A percentile compares a stretch with the other conserved stretches of the same genome.
phyloP scores from a whole-genome alignment of 2,329 filamentous ascomycete species.

The Blumeria hordei region DNA sequence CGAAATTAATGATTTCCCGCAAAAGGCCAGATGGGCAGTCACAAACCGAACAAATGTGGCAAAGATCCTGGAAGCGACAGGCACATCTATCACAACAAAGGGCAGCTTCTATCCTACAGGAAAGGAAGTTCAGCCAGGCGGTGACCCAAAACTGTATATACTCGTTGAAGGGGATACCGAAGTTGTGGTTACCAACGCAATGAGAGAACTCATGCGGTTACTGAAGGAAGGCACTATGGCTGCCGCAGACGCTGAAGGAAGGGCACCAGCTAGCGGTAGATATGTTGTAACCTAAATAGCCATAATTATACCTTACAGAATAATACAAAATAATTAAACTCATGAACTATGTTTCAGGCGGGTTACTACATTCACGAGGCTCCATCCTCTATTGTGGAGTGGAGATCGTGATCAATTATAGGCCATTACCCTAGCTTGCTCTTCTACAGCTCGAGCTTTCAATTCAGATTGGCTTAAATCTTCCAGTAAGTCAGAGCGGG shows the following conservation, averaged over 20 bases:
- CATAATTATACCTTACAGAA: background rate
- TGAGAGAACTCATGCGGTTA: slow-evolving; percentile 70
- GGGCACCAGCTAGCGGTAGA: slow-evolving; percentile 54
- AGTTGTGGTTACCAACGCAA: slow-evolving; percentile 68
- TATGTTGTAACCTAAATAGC: slow-evolving; percentile 54
- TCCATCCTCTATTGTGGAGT: background rate
- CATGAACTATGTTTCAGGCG: background rate
- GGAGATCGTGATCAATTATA: slow-evolving; percentile 21
- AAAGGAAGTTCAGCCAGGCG: slow-evolving; percentile 51
- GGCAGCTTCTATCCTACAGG: slow-evolving; percentile 69
- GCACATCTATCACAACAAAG: slow-evolving; percentile 92
- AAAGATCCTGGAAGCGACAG: slow-evolving; percentile 87
- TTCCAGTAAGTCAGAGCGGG: slow-evolving; percentile 39
- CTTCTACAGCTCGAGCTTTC: slow-evolving; percentile 36
- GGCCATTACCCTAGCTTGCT: slow-evolving; percentile 27
- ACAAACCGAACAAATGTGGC: slow-evolving; percentile 96
- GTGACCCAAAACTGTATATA: slow-evolving; percentile 88
- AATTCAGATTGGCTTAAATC: slow-evolving; percentile 43
- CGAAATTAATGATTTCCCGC: slow-evolving; percentile 98
- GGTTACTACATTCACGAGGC: background rate
- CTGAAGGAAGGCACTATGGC: slow-evolving; percentile 78
- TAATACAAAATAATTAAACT: background rate
- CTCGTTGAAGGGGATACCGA: slow-evolving; percentile 95
- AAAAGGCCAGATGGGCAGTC: slow-evolving; percentile 95
- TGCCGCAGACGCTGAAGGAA: slow-evolving; percentile 63